Evolutionary conservation across 2,329 filamentous ascomycete genomes (phyloP).

Genomic region (Alternaria gansuensis): DNA sequence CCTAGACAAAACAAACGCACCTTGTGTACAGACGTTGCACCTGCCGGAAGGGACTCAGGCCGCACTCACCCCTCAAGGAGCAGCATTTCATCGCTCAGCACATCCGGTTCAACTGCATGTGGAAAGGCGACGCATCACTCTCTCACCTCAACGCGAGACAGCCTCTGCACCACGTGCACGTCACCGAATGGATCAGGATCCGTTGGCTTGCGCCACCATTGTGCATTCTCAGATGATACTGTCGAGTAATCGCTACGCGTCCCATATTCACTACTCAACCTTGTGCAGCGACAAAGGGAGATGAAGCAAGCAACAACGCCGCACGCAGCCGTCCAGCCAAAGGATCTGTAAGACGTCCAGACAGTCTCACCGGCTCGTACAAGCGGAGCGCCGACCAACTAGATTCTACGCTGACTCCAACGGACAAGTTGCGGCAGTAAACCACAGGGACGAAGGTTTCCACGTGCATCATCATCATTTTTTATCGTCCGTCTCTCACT

Average conservation of each 20-base stretch:
- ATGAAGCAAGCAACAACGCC: conserved; percentile 32
- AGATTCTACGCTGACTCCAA: conserved; percentile 16
- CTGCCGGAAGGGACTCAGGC: conserved; percentile 13
- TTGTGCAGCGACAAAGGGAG: conserved; percentile 25
- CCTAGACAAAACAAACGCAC: conserved; percentile 21
- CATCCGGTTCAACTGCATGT: conserved; percentile 12
- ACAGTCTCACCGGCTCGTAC: conserved; percentile 41
- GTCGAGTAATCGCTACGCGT: conserved; percentile 2
- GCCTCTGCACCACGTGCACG: conserved; percentile 24
- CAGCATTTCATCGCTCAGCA: conserved; percentile 20
- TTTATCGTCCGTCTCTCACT: conserved; percentile 1
- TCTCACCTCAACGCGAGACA: conserved; percentile 20
- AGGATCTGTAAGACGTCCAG: conserved; percentile 28
- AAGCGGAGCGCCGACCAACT: conserved; percentile 27
- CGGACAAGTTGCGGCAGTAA: conserved; percentile 9
- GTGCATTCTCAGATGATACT: conserved; percentile 13
- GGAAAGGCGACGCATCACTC: conserved; percentile 9
- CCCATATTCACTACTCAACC: conserved; percentile 14
- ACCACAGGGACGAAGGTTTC: conserved; percentile 2
- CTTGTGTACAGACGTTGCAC: conserved; percentile 26
- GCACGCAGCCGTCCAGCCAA: conserved; percentile 33
- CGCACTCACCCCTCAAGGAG: conserved; percentile 13
- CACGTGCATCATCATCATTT: conserved; percentile 11
- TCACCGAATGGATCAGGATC: conserved; percentile 18
- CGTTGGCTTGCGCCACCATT: conserved; percentile 21